Conservation (phyloP, 169 alveolate genomes). For the Prorocentrum cordatum region DNA sequence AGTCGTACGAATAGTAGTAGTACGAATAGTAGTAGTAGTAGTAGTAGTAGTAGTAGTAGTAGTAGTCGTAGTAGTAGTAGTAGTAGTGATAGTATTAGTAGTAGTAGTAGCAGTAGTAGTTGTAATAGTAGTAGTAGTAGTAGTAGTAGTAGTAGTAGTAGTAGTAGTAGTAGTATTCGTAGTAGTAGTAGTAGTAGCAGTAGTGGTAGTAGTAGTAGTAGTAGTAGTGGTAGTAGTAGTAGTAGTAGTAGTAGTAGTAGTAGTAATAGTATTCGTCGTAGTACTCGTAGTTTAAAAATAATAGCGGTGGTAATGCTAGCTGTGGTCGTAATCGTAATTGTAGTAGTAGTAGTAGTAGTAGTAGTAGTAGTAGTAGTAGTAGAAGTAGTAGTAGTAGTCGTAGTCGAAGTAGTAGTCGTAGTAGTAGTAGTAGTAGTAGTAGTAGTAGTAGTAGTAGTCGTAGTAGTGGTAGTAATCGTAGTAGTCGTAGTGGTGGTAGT, state of each 20-base stretch:
- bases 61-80: background rate
- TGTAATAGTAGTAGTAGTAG: too few species aligned
- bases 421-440: background rate
- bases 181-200: too few species aligned
- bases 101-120: too few species aligned
- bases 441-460: background rate
- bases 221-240: too few species aligned
- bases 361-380: background rate
- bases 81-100: background rate
- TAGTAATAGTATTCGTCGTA: too few species aligned
- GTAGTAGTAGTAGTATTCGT: too few species aligned
- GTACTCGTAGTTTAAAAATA: background rate
- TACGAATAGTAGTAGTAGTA: background rate
- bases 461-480: background rate
- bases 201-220: too few species aligned
- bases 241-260: too few species aligned
- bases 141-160: too few species aligned
- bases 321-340: background rate
- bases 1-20: background rate
- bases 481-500: background rate
- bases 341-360: background rate
- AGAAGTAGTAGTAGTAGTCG: background rate
- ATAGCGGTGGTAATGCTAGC: background rate
- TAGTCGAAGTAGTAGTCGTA: background rate
- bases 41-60: background rate